phyloP scores from a whole-genome alignment of 352 stramenopile species.

The Halophytophthora polymorphica region DNA sequence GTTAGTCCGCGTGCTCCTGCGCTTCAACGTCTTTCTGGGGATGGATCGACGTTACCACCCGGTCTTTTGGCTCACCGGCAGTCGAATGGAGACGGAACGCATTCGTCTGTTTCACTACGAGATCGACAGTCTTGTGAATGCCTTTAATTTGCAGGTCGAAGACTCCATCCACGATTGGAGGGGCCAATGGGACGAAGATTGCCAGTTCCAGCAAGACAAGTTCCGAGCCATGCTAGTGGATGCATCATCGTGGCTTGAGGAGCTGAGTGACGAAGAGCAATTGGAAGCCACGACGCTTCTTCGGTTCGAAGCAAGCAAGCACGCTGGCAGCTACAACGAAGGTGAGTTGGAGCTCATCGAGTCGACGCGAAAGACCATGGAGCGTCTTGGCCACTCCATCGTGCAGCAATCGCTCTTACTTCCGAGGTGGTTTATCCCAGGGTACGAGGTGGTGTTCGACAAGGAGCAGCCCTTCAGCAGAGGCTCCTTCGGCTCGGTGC shows the following conservation, averaged over 20 bases:
- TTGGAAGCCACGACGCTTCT: slow-evolving; percentile 26
- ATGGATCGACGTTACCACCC: slow-evolving; percentile 13
- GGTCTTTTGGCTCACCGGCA: slow-evolving; percentile 19
- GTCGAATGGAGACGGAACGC: slow-evolving; percentile 16
- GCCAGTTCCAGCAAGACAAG: slow-evolving; percentile 15
- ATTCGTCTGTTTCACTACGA: slow-evolving; percentile 21
- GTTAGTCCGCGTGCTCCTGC: no score
- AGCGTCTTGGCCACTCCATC: slow-evolving; percentile 4
- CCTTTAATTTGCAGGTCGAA: background rate
- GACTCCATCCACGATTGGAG: slow-evolving; percentile 22
- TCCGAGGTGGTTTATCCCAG: slow-evolving; percentile 29
- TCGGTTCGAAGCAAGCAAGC: slow-evolving; percentile 28
- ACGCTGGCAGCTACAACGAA: slow-evolving; percentile 18
- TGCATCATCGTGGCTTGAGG: slow-evolving; percentile 6
- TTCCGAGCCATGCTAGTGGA: slow-evolving; percentile 18
- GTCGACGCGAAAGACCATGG: slow-evolving; percentile 10
- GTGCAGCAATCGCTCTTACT: slow-evolving; percentile 7
- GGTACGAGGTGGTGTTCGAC: slow-evolving; percentile 22
- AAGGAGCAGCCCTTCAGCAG: slow-evolving; percentile 4
- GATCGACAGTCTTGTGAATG: background rate
- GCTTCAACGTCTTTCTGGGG: no score
- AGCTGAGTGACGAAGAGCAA: slow-evolving; percentile 16
- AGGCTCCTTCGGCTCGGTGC: slow-evolving; percentile 22
- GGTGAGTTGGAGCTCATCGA: slow-evolving; percentile 18
- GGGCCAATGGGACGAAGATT: slow-evolving; percentile 15